Evolutionary conservation across 805 yeast species (phyloP).

Genomic region (Metschnikowia picachoensis): DNA sequence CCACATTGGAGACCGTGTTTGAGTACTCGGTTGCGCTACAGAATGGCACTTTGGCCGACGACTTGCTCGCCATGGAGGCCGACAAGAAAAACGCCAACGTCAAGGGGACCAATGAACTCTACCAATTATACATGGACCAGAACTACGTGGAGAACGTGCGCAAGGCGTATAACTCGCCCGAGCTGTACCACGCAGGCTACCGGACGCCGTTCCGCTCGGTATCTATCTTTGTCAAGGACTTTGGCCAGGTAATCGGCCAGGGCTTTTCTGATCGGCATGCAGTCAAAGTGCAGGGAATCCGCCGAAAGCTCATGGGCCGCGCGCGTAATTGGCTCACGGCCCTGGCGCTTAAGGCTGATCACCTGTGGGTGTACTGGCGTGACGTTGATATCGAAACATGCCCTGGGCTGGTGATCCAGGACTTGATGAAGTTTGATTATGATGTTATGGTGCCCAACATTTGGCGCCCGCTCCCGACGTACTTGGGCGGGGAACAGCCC

Average conservation of each 20-base stretch:
- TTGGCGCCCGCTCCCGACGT: conserved; percentile 95
- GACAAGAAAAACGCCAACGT: conserved; percentile 31
- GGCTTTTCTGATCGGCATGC: conserved; percentile 82
- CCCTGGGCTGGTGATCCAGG: conserved; percentile 72
- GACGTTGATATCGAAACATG: conserved; percentile 83
- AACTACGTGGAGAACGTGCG: conserved; percentile 54
- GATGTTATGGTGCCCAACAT: conserved; percentile 85
- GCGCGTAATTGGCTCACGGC: conserved; percentile 83
- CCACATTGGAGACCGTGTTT: conserved; percentile 60
- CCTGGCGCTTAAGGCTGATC: conserved; percentile 73
- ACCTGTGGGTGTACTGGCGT: conserved; percentile 91
- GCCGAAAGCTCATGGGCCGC: conserved; percentile 81
- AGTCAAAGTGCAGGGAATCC: conserved; percentile 78
- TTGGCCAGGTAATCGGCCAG: conserved; percentile 82
- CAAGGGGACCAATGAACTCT: conserved; percentile 58
- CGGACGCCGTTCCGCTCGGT: conserved; percentile 71
- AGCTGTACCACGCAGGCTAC: conserved; percentile 53
- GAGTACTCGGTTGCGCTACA: conserved; percentile 67
- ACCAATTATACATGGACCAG: conserved; percentile 65
- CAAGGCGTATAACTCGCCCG: conserved; percentile 60
- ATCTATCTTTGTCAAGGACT: conserved; percentile 76
- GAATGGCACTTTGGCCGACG: conserved; percentile 56
- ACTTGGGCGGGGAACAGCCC: conserved; percentile 87
- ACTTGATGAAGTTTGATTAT: conserved; percentile 61
- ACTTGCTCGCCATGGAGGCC: conserved; percentile 42